Base-by-base conservation (phyloP, 148 eudicot species). In the Rhododendron griersonianum region DNA sequence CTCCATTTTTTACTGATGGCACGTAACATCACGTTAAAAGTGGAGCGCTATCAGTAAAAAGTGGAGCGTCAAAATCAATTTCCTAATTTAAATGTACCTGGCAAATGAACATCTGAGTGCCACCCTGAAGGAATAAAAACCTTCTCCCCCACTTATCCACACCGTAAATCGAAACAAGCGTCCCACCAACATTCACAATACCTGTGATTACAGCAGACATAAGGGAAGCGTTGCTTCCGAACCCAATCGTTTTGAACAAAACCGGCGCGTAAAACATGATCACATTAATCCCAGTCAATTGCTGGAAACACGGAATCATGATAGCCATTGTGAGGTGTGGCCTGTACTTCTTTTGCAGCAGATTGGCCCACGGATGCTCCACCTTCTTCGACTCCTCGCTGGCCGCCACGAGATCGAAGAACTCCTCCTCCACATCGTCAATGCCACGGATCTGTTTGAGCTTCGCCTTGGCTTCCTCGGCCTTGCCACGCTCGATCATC, bases 231-330 rank as follows among this genome's bases (percentile, higher is more conserved):
- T 86, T 50, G 8, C 81, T 80, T 0, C 88, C 90, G 13, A 89
- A 88, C 5, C 91, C 92, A 1, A 91, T 84, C 5, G 91, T 87
- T 35, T 84, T 85, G 79, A 91, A 91, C 48, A 91, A 78, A 14
- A 90, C 87, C 9, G 93, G 92, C 1, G 92, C 92, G 18, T 91
- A 91, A 73, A 91, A 91, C 82, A 86, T 88, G 30, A 91, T 90
- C 48, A 86, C 91, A 65, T 90, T 91, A 14, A 91, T 91, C 59
- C 93, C 93, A 0, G 92, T 91, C 4, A 91, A 51, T 15, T 91
- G 93, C 39, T 90, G 93, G 73, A 90, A 90, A 59, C 87, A 78
- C 2, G 93, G 93, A 11, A 90, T 91, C 4, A 84, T 44, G 0
- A 91, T 82, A 1, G 93, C 87, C 90, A 91, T 90, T 1, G 87